A percentile compares a stretch with the other conserved stretches of the same genome.
phyloP scores from a whole-genome alignment of 345 rosid species.

The Salix caprea region DNA sequence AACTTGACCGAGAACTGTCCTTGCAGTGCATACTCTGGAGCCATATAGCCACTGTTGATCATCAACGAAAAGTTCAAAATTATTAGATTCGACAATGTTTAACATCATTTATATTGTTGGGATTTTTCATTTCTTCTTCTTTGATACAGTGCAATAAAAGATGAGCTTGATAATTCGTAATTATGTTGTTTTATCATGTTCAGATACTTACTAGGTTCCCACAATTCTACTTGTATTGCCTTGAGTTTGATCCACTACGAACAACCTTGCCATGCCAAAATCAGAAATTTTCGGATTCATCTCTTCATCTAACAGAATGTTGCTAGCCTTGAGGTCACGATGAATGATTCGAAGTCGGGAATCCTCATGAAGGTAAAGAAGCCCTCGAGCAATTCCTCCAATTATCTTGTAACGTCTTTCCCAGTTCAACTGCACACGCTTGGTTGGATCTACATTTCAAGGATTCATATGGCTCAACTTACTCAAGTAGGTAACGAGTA shows the following conservation, averaged over 20 bases:
- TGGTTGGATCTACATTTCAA: neutral
- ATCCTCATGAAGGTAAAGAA: constrained; percentile 17
- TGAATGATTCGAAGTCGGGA: neutral
- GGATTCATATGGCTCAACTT: neutral
- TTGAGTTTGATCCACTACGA: constrained; percentile 4
- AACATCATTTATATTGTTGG: too few species aligned
- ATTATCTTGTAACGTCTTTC: constrained; percentile 7
- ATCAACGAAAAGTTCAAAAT: neutral
- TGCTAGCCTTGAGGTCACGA: too few species aligned
- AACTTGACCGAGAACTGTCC: constrained; percentile 6
- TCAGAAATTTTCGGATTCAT: too few species aligned
- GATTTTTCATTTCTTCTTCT: too few species aligned
- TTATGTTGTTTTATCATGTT: neutral
- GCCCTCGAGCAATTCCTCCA: constrained; percentile 5
- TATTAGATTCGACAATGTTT: too few species aligned
- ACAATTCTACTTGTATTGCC: constrained; percentile 12
- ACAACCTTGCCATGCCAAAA: constrained; percentile 13
- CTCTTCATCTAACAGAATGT: too few species aligned
- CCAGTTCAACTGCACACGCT: constrained; percentile 6
- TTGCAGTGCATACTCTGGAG: constrained; percentile 36
- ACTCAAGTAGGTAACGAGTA: too few species aligned
- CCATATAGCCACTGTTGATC: constrained; percentile 40
- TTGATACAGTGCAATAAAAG: too few species aligned
- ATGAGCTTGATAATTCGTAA: neutral
- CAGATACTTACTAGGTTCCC: constrained; percentile 9